phyloP scores from a whole-genome alignment of 495 filamentous ascomycete genomes.

The Cercophora newfieldiana region DNA sequence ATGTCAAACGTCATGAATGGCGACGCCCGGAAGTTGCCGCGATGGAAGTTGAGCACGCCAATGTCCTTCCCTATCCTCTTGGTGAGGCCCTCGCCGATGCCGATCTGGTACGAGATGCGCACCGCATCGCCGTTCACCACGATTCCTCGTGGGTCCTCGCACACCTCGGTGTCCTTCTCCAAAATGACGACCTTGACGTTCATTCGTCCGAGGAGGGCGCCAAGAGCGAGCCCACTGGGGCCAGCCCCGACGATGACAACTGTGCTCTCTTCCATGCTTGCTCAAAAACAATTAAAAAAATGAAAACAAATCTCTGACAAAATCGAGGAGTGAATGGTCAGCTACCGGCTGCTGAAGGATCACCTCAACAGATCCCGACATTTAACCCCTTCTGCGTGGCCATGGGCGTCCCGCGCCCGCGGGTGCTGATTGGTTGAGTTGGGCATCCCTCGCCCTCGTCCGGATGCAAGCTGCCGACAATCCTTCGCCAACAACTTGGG shows the following conservation, averaged over 20 bases:
- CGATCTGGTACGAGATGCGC: conserved; percentile 47
- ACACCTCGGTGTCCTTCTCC: conserved; percentile 47
- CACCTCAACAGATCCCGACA: too few species aligned
- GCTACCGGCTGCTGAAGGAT: too few species aligned
- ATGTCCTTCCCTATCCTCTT: conserved; percentile 31
- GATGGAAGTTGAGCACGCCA: conserved; percentile 16
- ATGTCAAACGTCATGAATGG: conserved; percentile 16
- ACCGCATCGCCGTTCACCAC: conserved; percentile 53
- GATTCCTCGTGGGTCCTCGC: conserved; percentile 53
- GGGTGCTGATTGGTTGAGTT: too few species aligned
- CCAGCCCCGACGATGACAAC: neutral
- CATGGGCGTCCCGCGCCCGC: too few species aligned
- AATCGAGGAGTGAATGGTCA: too few species aligned
- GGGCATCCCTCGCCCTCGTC: too few species aligned
- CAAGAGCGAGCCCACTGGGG: neutral
- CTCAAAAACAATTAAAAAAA: too few species aligned
- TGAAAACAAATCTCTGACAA: too few species aligned
- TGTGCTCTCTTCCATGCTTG: neutral
- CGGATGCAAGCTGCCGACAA: too few species aligned
- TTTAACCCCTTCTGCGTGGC: too few species aligned
- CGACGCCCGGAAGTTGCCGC: conserved; percentile 7
- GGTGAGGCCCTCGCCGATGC: conserved; percentile 43
- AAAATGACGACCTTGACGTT: conserved; percentile 40
- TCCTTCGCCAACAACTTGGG: too few species aligned
- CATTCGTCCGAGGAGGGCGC: conserved; percentile 24